Evolutionary conservation across 148 eudicot species (phyloP).

Genomic region (Arbutus unedo): DNA sequence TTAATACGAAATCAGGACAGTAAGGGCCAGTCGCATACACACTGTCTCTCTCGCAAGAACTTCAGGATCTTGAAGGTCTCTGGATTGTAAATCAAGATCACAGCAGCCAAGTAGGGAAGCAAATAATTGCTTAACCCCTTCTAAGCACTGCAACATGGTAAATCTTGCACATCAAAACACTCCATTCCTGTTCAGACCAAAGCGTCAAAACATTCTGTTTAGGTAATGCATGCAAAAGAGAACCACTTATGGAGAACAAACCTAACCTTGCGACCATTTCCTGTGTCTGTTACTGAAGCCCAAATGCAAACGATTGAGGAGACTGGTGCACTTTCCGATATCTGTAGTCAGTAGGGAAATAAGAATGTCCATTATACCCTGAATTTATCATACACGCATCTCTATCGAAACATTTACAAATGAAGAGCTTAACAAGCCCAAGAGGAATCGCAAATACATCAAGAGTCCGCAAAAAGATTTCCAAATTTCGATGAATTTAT

Average conservation of each 20-base stretch:
- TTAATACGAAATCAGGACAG: neutral
- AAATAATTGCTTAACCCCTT: slow-evolving; percentile 73
- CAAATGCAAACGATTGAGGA: slow-evolving; percentile 19
- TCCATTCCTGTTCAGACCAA: slow-evolving; percentile 56
- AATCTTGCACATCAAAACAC: slow-evolving; percentile 45
- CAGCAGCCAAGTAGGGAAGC: slow-evolving; percentile 69
- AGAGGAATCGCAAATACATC: neutral
- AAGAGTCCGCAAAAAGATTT: neutral
- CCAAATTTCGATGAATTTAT: too few relatives aligned
- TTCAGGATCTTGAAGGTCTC: slow-evolving; percentile 80
- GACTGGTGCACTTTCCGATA: slow-evolving; percentile 14
- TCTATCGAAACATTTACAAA: neutral
- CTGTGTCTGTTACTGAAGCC: slow-evolving; percentile 26
- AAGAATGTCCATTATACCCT: neutral
- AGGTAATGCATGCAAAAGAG: slow-evolving; percentile 2
- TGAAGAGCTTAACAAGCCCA: slow-evolving; percentile 6
- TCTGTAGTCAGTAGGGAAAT: slow-evolving; percentile 13
- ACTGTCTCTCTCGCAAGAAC: slow-evolving; percentile 81
- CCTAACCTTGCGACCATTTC: slow-evolving; percentile 74
- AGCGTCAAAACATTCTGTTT: slow-evolving; percentile 14
- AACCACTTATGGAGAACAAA: neutral
- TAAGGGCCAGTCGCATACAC: slow-evolving; percentile 45
- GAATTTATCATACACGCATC: neutral
- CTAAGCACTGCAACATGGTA: slow-evolving; percentile 94
- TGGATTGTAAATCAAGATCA: slow-evolving; percentile 64